Conservation (phyloP, 129 eudicot genomes). For the Sambucus nigra region DNA sequence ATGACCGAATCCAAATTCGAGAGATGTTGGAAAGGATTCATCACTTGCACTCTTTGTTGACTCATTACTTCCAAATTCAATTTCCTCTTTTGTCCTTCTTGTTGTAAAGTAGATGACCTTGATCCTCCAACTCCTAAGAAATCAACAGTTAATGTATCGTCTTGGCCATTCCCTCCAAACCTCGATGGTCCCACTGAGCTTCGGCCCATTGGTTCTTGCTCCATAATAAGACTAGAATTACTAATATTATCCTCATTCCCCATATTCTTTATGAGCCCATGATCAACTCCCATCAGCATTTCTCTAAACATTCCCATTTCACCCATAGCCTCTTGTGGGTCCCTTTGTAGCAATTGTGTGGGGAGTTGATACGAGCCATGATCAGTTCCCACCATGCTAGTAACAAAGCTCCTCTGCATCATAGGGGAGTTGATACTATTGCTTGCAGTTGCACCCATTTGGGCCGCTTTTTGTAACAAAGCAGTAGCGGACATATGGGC, state of each 20-base stretch:
- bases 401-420: slow-evolving; percentile 67
- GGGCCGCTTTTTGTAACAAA: slow-evolving; percentile 74
- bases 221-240: slow-evolving; percentile 9
- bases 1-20: slow-evolving; percentile 18
- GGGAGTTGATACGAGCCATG: slow-evolving; percentile 32
- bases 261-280: slow-evolving; percentile 21
- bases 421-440: slow-evolving; percentile 64
- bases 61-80: slow-evolving; percentile 23
- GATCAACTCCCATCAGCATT: slow-evolving; percentile 29
- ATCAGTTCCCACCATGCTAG: slow-evolving; percentile 50
- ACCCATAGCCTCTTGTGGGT: slow-evolving; percentile 34
- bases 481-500: slow-evolving; percentile 83
- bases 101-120: slow-evolving; percentile 32
- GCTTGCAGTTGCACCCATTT: slow-evolving; percentile 55
- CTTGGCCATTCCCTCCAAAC: slow-evolving; percentile 20
- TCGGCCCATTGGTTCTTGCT: slow-evolving; percentile 3
- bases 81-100: slow-evolving; percentile 36
- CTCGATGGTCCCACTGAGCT: slow-evolving; percentile 18
- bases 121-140: slow-evolving; percentile 68
- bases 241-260: slow-evolving; percentile 20
- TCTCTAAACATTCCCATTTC: slow-evolving; percentile 54
- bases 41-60: slow-evolving; percentile 45
- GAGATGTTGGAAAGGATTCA: slow-evolving; percentile 37
- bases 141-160: slow-evolving; percentile 50
- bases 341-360: slow-evolving; percentile 22